phyloP scores from a whole-genome alignment of 768 basidiomycete species.

The Kwoniella pini region DNA sequence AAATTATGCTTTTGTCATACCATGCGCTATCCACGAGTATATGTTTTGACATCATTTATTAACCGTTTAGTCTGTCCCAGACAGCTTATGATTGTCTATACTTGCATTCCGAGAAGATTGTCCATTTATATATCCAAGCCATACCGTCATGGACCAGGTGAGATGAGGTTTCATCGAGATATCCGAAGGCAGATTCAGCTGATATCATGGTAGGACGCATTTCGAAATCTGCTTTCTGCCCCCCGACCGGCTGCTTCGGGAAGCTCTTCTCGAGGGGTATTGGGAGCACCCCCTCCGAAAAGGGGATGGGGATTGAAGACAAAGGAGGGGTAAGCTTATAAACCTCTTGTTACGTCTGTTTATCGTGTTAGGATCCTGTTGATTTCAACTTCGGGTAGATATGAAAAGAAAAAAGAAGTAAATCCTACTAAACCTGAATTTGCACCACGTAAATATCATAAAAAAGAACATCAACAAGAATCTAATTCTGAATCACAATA shows the following conservation, averaged over 20 bases:
- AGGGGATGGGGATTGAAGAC: slow-evolving; percentile 17
- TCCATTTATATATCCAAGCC: neutral
- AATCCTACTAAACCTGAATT: slow-evolving; percentile 28
- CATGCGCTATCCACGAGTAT: too few species aligned
- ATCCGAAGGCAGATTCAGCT: neutral
- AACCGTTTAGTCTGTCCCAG: too few species aligned
- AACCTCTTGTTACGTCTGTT: neutral
- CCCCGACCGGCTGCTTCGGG: slow-evolving; percentile 10
- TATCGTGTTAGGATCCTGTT: neutral
- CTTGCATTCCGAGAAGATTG: neutral
- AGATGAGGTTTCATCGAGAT: neutral
- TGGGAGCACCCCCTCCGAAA: slow-evolving; percentile 22
- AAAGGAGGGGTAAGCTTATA: slow-evolving; percentile 19
- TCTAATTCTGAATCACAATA: slow-evolving; percentile 35
- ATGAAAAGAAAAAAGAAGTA: slow-evolving; percentile 22
- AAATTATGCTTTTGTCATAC: too few species aligned
- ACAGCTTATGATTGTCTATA: too few species aligned
- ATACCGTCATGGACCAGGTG: neutral
- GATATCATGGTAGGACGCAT: slow-evolving; percentile 19
- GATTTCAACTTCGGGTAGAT: slow-evolving; percentile 2
- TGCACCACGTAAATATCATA: slow-evolving; percentile 41
- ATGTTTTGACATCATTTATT: too few species aligned
- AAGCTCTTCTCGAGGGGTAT: slow-evolving; percentile 8
- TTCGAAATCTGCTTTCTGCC: slow-evolving; percentile 26
- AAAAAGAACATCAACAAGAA: slow-evolving; percentile 16